phyloP scores from a whole-genome alignment of 805 yeast species.

The Candida alai region DNA sequence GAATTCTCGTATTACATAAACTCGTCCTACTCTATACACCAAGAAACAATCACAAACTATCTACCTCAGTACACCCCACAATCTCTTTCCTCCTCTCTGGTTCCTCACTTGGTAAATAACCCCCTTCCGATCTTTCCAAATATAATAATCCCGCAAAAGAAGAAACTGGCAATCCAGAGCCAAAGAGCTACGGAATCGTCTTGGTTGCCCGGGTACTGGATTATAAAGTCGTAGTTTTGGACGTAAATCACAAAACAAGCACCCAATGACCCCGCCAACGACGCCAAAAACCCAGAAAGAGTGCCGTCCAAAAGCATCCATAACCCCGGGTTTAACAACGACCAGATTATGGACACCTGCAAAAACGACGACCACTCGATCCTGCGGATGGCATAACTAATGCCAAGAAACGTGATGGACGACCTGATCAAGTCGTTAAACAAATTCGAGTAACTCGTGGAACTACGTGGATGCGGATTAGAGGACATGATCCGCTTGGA shows the following conservation, averaged over 20 bases:
- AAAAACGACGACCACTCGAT: constrained; percentile 64
- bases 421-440: constrained; percentile 38
- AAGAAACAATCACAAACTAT: too few species aligned
- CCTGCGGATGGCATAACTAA: constrained; percentile 65
- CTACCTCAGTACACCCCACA: too few species aligned
- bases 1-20: too few species aligned
- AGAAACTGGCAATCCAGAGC: constrained; percentile 59
- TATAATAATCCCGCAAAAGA: constrained; percentile 60
- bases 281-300: constrained; percentile 45
- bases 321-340: constrained; percentile 56
- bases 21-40: too few species aligned
- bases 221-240: constrained; percentile 22
- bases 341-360: constrained; percentile 64
- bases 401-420: constrained; percentile 62
- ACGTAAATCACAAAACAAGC: constrained; percentile 30
- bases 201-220: constrained; percentile 11
- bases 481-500: constrained; percentile 34
- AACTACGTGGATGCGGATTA: constrained; percentile 32
- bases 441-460: constrained; percentile 22
- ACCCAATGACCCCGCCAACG: constrained; percentile 26
- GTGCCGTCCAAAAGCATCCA: constrained; percentile 68
- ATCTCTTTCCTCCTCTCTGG: too few species aligned
- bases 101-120: constrained; percentile 24
- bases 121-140: constrained; percentile 70
- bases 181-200: constrained; percentile 39